Base-by-base conservation (phyloP, 2,329 filamentous ascomycete species). In the Graphilbum sp. region DNA sequence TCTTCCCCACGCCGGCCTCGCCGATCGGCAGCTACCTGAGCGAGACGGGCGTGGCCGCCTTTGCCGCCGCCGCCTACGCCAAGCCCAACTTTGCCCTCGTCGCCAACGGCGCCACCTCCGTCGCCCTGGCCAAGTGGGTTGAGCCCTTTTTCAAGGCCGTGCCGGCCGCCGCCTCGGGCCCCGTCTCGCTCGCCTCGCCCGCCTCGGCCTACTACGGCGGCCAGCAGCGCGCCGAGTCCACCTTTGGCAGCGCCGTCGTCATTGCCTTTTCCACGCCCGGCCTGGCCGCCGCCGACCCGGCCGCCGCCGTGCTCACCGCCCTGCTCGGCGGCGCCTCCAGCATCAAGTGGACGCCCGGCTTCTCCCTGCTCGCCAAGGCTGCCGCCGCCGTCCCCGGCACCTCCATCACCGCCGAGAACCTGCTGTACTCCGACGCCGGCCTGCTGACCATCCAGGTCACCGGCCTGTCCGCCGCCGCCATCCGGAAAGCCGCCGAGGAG, bases 341-440 rank as follows among this genome's bases (percentile, higher is more conserved):
- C 60, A 86, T 96, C 68, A 98, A 96, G 69, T 98, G 88, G 88
- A 79, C 84, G 37, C 65, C 84, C 45, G 90, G 90, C 51, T 96
- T 94, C 71, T 88, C 83, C 42, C 70, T 95, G 44, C 74, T 98
- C 43, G 72, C 81, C 54, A 87, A 94, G 68, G 79, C 79, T 43
- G 71, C 76, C 41, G 67, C 77, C 44, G 69, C 72, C 44, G 67
- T 70, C 34, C 66, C 74, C 52, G 74, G 75, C 47, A 73, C 81
- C 46, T 69, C 67, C 37, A 72, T 85, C 52, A 68, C 72, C 30
- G 84, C 88, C 46, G 72, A 77, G 52, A 88, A 90, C 63, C 65
- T 76, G 48, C 71, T 79, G 47, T 98, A 95, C 74, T 94, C 88
- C 15, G 90, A 98, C 54, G 84, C 90, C 47, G 88, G 90, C 52